Conservation (phyloP, 208 protist genomes). For the Acanthamoeba quina region DNA sequence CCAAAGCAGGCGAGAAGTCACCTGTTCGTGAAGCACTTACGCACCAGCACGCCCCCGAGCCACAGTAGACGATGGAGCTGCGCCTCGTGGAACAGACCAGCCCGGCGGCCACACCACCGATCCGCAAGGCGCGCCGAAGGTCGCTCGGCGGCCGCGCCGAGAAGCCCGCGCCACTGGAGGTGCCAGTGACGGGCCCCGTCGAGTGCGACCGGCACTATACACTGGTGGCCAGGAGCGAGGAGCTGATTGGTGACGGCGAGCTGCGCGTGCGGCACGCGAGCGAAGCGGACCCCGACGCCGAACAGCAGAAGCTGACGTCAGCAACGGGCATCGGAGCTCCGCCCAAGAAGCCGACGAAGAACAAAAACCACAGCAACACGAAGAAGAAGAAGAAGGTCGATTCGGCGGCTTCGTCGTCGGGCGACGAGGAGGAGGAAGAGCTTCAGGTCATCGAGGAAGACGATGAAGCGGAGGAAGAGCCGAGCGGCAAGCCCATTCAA, state of each 20-base stretch:
- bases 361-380: neutral
- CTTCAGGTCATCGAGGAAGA: neutral
- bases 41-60: too few species aligned
- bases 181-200: neutral
- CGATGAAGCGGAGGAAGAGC: neutral
- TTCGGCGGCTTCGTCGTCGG: too few species aligned
- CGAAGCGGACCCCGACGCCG: neutral
- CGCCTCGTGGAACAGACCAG: neutral
- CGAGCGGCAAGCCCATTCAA: too few species aligned
- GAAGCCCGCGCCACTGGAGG: neutral
- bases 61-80: neutral
- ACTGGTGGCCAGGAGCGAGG: neutral
- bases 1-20: neutral
- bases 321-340: neutral
- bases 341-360: neutral
- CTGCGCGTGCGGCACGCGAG: neutral
- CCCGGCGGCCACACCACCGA: neutral
- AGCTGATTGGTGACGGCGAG: neutral
- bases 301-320: neutral
- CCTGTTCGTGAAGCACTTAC: neutral
- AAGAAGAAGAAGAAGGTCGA: neutral
- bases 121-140: neutral
- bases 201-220: neutral
- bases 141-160: neutral
- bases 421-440: neutral